Evolutionary conservation across 2,329 filamentous ascomycete genomes (phyloP).

Genomic region (Hypoxylon sp.): DNA sequence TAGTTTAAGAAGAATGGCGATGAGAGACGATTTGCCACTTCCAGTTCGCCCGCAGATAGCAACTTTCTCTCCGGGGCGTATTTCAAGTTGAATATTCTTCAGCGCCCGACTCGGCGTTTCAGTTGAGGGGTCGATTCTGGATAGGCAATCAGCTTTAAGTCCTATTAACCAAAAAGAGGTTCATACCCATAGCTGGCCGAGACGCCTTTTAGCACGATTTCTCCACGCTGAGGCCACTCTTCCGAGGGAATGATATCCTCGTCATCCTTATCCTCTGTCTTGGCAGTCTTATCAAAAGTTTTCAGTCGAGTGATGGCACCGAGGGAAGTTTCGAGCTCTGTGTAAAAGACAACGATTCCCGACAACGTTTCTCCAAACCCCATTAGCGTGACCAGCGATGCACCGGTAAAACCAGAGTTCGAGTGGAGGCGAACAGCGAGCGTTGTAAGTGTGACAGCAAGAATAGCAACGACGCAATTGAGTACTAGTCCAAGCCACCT

Average conservation of each 20-base stretch:
- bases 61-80: conserved; percentile 52
- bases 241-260: conserved; percentile 47
- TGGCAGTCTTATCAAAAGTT: conserved; percentile 45
- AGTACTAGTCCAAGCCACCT: conserved; percentile 46
- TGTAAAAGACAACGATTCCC: conserved; percentile 49
- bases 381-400: conserved; percentile 53
- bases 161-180: neutral
- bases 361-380: conserved; percentile 49
- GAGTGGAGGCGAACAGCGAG: conserved; percentile 46
- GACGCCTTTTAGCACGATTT: conserved; percentile 45
- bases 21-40: conserved; percentile 58
- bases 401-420: conserved; percentile 48
- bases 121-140: conserved; percentile 6
- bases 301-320: conserved; percentile 52
- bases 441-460: conserved; percentile 45
- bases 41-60: conserved; percentile 54
- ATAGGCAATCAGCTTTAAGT: conserved; percentile 9
- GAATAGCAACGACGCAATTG: conserved; percentile 43
- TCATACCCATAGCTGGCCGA: conserved; percentile 49
- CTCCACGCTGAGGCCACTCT: conserved; percentile 50
- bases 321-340: conserved; percentile 52
- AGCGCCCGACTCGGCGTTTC: conserved; percentile 46
- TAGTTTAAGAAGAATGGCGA: conserved; percentile 57
- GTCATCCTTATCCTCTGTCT: conserved; percentile 42
- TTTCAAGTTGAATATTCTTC: conserved; percentile 48